Evolutionary conservation across 768 basidiomycete genomes (phyloP).

Genomic region (Rhizopogon roseolus): DNA sequence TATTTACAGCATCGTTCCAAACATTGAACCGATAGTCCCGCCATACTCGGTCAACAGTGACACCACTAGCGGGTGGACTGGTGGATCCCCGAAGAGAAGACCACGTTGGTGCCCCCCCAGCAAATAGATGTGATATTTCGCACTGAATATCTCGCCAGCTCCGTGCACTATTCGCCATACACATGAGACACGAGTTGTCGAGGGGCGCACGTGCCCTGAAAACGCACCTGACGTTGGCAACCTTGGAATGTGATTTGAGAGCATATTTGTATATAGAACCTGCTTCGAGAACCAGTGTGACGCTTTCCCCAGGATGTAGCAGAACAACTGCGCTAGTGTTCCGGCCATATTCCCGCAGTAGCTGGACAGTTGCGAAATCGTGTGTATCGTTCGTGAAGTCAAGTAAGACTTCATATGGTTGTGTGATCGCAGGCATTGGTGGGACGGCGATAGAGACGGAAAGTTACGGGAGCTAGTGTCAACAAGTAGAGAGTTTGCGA

Average conservation of each 20-base stretch:
- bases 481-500: conserved; percentile 8
- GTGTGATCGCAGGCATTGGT: conserved; percentile 55
- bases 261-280: conserved; percentile 67
- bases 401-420: conserved; percentile 61
- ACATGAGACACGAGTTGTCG: conserved; percentile 3
- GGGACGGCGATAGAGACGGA: conserved; percentile 1
- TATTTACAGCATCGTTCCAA: conserved; percentile 47
- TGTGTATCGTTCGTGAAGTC: conserved; percentile 68
- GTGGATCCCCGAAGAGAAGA: conserved; percentile 28
- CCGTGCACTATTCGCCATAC: conserved; percentile 40
- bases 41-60: conserved; percentile 65
- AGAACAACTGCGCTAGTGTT: conserved; percentile 49
- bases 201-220: not conserved
- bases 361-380: conserved; percentile 59
- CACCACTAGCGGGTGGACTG: conserved; percentile 40
- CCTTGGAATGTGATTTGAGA: conserved; percentile 58
- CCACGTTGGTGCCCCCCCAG: conserved; percentile 29
- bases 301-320: conserved; percentile 56
- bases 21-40: conserved; percentile 61
- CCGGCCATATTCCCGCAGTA: conserved; percentile 59
- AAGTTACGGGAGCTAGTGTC: conserved; percentile 32
- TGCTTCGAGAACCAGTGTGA: conserved; percentile 66
- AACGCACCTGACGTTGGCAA: conserved; percentile 65
- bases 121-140: conserved; percentile 56
- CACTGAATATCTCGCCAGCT: conserved; percentile 64